Evolutionary conservation across 768 basidiomycete genomes (phyloP), one percentile per base, ranked within the genome.

Genomic region (Trametopsis cervina): DNA sequence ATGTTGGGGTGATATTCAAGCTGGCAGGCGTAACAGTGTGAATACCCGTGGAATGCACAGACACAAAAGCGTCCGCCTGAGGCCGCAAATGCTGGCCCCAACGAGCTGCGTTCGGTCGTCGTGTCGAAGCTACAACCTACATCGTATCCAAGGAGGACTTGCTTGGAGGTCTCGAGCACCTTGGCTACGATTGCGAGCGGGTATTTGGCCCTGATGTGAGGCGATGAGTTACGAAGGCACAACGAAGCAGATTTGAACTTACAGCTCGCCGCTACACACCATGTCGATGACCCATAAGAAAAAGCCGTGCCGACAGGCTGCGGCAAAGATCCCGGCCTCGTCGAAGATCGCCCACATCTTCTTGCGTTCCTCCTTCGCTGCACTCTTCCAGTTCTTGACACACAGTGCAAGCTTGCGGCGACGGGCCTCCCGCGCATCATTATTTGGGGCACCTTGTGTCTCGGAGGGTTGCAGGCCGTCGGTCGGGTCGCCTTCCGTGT

Each of bases 311-410:
- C 54, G 54, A 35, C 58, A 59, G 6, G 47, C 52, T n/a, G 52
- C 42, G 0, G 65, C 59, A 50, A 74, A 74, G 10, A 70, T 54
- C 0, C 71, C 69, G 0, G 66, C 62, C 57, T 71, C 66, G 0
- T 64, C 50, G 43, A 68, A 74, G 5, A 69, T 52, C 4, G 50
- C 56, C 67, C 63, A 69, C 60, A 64, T 66, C 21, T 52, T 58
- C 51, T 66, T 69, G 27, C 55, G 49, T 1, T 54, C 52, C 23
- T 69, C 61, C 0, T 54, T 49, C 0, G 56, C 50, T 1, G 57
- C 59, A 0, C 60, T 65, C 51, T 63, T 67, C 66, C 64, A 68
- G 40, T 63, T 63, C 18, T 64, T 49, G 1, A 59, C 58, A 49
- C 65, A 67, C 0, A 50, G 35, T 15, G 47, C 44, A 17, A 50